phyloP scores from a whole-genome alignment of 495 filamentous ascomycete species.

The Aspergillus baeticus region DNA sequence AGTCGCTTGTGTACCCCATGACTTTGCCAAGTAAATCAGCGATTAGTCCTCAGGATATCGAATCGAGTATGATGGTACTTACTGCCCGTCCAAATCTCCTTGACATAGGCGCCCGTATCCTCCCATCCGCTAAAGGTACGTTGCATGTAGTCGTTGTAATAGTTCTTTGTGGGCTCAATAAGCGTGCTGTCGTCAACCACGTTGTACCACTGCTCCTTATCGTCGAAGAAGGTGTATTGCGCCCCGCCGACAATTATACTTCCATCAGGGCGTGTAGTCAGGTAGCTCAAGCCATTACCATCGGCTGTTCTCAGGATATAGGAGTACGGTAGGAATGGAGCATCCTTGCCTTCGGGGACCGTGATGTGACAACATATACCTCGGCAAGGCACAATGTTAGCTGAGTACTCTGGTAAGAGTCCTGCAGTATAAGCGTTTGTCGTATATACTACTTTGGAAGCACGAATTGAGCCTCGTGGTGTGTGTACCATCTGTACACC shows the following conservation, averaged over 20 bases:
- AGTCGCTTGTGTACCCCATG: slow-evolving; percentile 47
- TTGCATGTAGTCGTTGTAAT: slow-evolving; percentile 57
- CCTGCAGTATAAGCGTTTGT: slow-evolving; percentile 71
- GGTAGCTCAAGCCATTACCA: slow-evolving; percentile 44
- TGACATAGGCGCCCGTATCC: slow-evolving; percentile 38
- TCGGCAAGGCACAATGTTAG: slow-evolving; percentile 56
- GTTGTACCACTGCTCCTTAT: slow-evolving; percentile 56
- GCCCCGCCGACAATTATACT: slow-evolving; percentile 69
- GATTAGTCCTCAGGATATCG: not conserved
- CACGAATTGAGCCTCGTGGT: slow-evolving; percentile 48
- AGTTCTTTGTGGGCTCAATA: slow-evolving; percentile 56
- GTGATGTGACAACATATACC: slow-evolving; percentile 64
- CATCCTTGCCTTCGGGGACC: slow-evolving; percentile 53
- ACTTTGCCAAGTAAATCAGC: slow-evolving; percentile 18
- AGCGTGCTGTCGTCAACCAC: slow-evolving; percentile 51
- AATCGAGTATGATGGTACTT: slow-evolving; percentile 13
- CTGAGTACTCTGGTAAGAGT: slow-evolving; percentile 55
- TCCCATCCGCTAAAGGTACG: slow-evolving; percentile 47
- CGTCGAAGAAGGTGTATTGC: slow-evolving; percentile 45
- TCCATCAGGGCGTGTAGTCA: slow-evolving; percentile 68
- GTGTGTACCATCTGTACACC: slow-evolving; percentile 51
- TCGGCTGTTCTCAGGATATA: slow-evolving; percentile 26
- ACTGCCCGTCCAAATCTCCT: slow-evolving; percentile 52
- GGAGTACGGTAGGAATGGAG: slow-evolving; percentile 30
- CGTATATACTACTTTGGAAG: slow-evolving; percentile 60